Conservation (phyloP, 2,329 filamentous ascomycete species). For the Berkeleyomyces basicola region DNA sequence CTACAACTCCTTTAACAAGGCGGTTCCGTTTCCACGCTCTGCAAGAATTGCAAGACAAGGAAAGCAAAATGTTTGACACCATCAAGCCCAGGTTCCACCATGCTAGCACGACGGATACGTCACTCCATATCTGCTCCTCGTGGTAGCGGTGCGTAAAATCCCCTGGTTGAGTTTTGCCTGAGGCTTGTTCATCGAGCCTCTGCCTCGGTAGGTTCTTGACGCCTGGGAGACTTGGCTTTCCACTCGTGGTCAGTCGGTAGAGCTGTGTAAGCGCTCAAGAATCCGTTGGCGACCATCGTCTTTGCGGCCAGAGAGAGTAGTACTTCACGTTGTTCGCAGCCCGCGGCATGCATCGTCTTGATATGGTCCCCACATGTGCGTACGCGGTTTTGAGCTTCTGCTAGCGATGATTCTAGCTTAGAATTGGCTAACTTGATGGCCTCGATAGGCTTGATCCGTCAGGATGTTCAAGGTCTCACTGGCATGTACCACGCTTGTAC, state of each 20-base stretch:
- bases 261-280: conserved; percentile 87
- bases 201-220: conserved; percentile 51
- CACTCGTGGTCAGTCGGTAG: conserved; percentile 84
- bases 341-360: conserved; percentile 65
- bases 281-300: conserved; percentile 75
- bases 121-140: conserved; percentile 98
- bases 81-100: conserved; percentile 99
- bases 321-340: conserved; percentile 84
- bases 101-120: conserved; percentile 86
- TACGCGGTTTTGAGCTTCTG: conserved; percentile 45
- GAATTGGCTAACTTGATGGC: conserved; percentile 65
- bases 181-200: conserved; percentile 73
- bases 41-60: conserved; percentile 71
- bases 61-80: conserved; percentile 89
- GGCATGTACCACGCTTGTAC: conserved; percentile 70
- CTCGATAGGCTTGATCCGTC: conserved; percentile 81
- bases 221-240: conserved; percentile 66
- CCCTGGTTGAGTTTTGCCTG: conserved; percentile 59
- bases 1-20: conserved; percentile 68
- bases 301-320: conserved; percentile 85
- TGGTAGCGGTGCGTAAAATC: conserved; percentile 86
- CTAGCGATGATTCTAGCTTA: conserved; percentile 42
- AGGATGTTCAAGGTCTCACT: conserved; percentile 83
- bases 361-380: conserved; percentile 58
- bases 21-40: conserved; percentile 73